Conservation (phyloP, 495 filamentous ascomycete genomes). For the Hyaloscypha bicolor region DNA sequence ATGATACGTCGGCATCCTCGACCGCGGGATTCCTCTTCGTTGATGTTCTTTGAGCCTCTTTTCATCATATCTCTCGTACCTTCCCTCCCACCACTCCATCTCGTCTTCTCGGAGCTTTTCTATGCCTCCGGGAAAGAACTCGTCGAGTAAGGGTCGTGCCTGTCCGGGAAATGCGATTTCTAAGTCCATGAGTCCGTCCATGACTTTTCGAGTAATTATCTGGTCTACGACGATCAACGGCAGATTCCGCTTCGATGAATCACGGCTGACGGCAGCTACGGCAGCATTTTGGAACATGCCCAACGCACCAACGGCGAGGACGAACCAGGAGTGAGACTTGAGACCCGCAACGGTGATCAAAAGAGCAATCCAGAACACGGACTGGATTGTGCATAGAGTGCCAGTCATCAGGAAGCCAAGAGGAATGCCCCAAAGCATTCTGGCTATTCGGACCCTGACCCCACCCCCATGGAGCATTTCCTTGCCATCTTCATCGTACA, state of each 20-base stretch:
- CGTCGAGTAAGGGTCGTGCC: background rate
- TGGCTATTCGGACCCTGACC: background rate
- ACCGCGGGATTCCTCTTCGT: background rate
- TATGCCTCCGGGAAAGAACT: constrained; percentile 11
- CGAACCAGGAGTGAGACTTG: constrained; percentile 2
- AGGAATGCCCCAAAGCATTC: background rate
- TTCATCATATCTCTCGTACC: background rate
- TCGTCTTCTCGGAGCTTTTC: background rate
- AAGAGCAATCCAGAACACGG: constrained; percentile 43
- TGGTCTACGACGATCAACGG: background rate
- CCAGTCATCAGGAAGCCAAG: constrained; percentile 5
- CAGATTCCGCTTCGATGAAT: background rate
- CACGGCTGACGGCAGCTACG: constrained; percentile 34
- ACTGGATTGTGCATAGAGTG: constrained; percentile 26
- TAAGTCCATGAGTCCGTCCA: constrained; percentile 16
- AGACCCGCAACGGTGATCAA: constrained; percentile 36
- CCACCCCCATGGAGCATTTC: background rate
- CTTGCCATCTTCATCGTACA: background rate
- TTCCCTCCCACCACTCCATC: constrained; percentile 2
- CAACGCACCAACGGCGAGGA: constrained; percentile 30
- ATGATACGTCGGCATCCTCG: background rate
- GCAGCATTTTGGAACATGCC: constrained; percentile 51
- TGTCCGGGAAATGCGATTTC: background rate
- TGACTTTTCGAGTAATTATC: constrained; percentile 1
- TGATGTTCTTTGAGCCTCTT: background rate